Conservation (phyloP, 2,329 filamentous ascomycete genomes). For the Penicillium capsulatum region DNA sequence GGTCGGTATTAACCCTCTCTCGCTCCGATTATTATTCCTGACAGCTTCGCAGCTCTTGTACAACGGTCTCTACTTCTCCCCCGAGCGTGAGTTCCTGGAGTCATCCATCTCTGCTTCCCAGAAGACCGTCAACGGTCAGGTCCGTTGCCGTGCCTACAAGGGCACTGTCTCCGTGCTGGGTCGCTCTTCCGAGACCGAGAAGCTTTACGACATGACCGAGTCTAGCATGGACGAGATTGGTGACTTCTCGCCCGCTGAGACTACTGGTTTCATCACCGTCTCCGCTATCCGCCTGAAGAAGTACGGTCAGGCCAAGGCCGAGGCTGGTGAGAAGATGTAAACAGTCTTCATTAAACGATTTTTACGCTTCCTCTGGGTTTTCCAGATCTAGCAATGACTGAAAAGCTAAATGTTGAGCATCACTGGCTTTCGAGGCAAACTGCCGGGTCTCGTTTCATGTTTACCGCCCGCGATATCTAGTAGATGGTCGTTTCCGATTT, state of each 20-base stretch:
- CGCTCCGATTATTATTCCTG: background rate
- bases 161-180: conserved; percentile 53
- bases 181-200: conserved; percentile 61
- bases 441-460: conserved; percentile 8
- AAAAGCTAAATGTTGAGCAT: conserved; percentile 21
- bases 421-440: conserved; percentile 16
- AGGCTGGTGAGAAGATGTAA: conserved; percentile 33
- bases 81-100: conserved; percentile 68
- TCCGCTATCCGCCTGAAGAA: conserved; percentile 39
- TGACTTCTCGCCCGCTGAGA: conserved; percentile 63
- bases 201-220: conserved; percentile 64
- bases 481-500: conserved; percentile 11
- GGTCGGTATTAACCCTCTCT: conserved; percentile 11
- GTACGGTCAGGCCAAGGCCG: conserved; percentile 41
- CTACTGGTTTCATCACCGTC: conserved; percentile 57
- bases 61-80: conserved; percentile 56
- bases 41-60: conserved; percentile 19
- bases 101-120: conserved; percentile 22
- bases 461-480: conserved; percentile 9
- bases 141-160: conserved; percentile 64
- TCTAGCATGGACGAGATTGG: conserved; percentile 67
- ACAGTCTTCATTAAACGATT: conserved; percentile 1
- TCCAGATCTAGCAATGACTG: conserved; percentile 1
- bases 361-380: background rate
- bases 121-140: conserved; percentile 55